Percentiles rank a stretch among this genome's conserved stretches.
phyloP scores from a whole-genome alignment of 2,329 filamentous ascomycete species.

The Cadophora sp. region DNA sequence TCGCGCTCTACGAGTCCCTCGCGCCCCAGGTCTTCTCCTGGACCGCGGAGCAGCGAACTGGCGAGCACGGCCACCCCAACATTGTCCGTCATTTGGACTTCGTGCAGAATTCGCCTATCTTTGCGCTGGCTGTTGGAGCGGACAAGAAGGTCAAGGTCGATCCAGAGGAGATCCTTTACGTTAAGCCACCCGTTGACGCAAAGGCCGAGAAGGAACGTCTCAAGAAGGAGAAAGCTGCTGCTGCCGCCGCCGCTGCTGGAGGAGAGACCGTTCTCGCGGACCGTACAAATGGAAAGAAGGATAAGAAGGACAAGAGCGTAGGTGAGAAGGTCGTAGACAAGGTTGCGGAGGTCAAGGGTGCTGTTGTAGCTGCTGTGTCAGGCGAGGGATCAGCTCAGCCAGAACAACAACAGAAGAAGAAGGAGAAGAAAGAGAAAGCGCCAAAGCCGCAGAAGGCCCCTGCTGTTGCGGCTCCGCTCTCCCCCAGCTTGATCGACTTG shows the following conservation, averaged over 20 bases:
- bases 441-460: conserved; percentile 75
- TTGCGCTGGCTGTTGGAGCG: conserved; percentile 71
- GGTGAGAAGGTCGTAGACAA: conserved; percentile 57
- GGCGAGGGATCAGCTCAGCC: conserved; percentile 30
- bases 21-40: conserved; percentile 79
- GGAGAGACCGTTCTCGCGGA: conserved; percentile 60
- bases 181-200: conserved; percentile 86
- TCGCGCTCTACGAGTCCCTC: conserved; percentile 81
- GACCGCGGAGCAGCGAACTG: conserved; percentile 86
- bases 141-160: conserved; percentile 81
- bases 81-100: conserved; percentile 93
- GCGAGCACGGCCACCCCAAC: conserved; percentile 87
- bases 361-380: conserved; percentile 46
- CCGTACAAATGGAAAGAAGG: conserved; percentile 63
- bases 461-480: conserved; percentile 75
- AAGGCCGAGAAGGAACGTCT: conserved; percentile 96
- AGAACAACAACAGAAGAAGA: conserved; percentile 64
- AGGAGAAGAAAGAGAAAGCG: conserved; percentile 90
- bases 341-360: conserved; percentile 50
- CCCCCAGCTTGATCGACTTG: conserved; percentile 88
- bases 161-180: conserved; percentile 79
- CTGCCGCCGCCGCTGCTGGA: conserved; percentile 60
- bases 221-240: conserved; percentile 92
- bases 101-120: conserved; percentile 86
- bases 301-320: conserved; percentile 57